Conservation (phyloP, 1,284 basidiomycete species). For the Takashimella koratensis region DNA sequence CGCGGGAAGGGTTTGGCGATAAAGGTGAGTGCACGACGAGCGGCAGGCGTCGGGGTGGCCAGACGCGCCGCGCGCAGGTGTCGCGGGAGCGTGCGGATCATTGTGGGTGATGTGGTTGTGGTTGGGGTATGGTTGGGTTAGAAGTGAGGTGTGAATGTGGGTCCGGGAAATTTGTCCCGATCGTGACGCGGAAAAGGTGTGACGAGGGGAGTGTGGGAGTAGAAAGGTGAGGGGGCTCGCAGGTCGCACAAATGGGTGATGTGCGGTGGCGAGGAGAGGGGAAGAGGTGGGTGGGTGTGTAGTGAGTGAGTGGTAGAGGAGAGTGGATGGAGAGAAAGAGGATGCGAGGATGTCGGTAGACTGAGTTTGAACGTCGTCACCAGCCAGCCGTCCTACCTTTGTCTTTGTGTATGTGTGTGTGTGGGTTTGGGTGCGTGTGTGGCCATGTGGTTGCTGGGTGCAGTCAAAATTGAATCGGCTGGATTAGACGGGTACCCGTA, state of each 20-base stretch:
- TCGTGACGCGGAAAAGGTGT: slow-evolving; percentile 2
- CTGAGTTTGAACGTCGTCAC: too few relatives aligned
- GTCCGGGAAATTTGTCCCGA: slow-evolving; percentile 1
- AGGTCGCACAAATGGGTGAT: not conserved
- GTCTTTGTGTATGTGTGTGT: too few relatives aligned
- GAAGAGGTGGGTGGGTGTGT: not conserved
- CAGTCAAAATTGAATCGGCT: not conserved
- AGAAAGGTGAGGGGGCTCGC: not conserved
- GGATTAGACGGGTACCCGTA: not conserved
- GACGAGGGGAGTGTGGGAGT: slow-evolving; percentile 1
- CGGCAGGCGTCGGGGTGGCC: not conserved
- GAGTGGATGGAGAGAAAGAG: not conserved
- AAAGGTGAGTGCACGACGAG: slow-evolving; percentile 1
- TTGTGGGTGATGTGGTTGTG: slow-evolving; percentile 4
- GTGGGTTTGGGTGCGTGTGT: too few relatives aligned
- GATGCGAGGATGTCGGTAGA: too few relatives aligned
- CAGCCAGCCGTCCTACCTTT: too few relatives aligned
- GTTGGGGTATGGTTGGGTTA: not conserved
- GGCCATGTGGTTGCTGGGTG: too few relatives aligned
- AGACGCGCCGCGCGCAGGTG: slow-evolving; percentile 15
- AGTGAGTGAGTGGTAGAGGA: not conserved
- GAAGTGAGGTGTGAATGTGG: not conserved
- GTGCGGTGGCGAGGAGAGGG: slow-evolving; percentile 1
- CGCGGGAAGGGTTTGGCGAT: slow-evolving; percentile 5
- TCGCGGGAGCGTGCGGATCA: slow-evolving; percentile 32